Percentiles rank a stretch among this genome's conserved stretches.
Conservation (phyloP, 192 early-diverging fungal species). For the Coemansia sp. region DNA sequence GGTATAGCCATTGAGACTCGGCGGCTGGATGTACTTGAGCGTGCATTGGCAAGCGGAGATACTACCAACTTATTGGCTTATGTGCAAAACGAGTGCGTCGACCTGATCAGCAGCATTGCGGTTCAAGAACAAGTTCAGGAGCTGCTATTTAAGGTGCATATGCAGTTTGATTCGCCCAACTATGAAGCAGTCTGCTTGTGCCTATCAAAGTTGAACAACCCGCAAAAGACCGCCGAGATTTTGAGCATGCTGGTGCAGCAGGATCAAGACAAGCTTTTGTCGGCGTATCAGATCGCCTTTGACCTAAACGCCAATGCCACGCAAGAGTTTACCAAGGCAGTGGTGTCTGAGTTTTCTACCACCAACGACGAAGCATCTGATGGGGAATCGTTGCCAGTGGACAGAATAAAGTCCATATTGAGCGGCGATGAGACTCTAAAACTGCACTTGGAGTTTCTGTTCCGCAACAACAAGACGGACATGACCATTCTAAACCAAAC, state of each 20-base stretch:
- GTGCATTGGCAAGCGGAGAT: constrained; percentile 71
- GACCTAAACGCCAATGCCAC: constrained; percentile 96
- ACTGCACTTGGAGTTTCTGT: constrained; percentile 92
- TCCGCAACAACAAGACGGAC: constrained; percentile 95
- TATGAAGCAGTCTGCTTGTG: constrained; percentile 91
- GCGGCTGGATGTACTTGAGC: constrained; percentile 86
- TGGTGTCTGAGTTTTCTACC: constrained; percentile 57
- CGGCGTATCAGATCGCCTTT: constrained; percentile 97
- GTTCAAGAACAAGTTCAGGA: constrained; percentile 66
- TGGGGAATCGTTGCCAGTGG: constrained; percentile 33
- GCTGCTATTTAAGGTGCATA: constrained; percentile 50
- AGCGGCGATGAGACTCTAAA: constrained; percentile 88
- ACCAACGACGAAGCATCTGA: constrained; percentile 8
- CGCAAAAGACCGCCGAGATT: constrained; percentile 68
- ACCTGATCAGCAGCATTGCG: constrained; percentile 63
- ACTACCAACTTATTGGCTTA: constrained; percentile 75
- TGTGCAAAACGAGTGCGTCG: constrained; percentile 82
- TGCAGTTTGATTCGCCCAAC: constrained; percentile 70
- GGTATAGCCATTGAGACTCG: constrained; percentile 93
- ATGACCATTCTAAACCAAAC: constrained; percentile 92
- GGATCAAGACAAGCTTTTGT: constrained; percentile 69
- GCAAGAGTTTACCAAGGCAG: constrained; percentile 90
- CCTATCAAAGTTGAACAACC: constrained; percentile 86
- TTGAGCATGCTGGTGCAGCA: constrained; percentile 63
- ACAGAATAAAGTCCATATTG: constrained; percentile 76